Base-by-base conservation (phyloP, 495 filamentous ascomycete species). In the Neohortaea acidophila region DNA sequence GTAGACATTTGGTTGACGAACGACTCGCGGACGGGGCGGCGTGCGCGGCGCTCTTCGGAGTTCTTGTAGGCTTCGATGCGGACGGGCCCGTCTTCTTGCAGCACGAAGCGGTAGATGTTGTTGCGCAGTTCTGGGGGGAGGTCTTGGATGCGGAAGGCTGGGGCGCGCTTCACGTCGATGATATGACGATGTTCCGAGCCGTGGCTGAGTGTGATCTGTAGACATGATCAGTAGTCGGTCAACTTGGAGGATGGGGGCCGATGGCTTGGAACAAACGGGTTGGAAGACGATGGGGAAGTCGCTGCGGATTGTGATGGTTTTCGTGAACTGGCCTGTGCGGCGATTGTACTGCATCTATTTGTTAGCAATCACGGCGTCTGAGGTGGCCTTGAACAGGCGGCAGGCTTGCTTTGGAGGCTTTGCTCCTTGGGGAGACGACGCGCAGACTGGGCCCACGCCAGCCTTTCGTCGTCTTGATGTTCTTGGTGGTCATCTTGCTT, bases 81-180 rank as follows among this genome's bases (percentile, higher is more conserved):
- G 36, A 27, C 25, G 9, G 38, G 29, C 15, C 8, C 17, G 8
- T 23, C 2, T 31, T 20, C 27, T 33, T 18, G 13, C 19, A 45
- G 20, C 9, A 45, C 12, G 8, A 14, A 21, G 4, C 21, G 14
- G 17, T 39, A 39, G 43, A 45, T 38, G 20, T 15, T 26, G 15
- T 8, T 11, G 9, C 43, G 35, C 2, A 45, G 15, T 29, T 45
- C 43, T 8, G 36, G 36, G 6, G 28, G 43, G 11, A 39, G 27
- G 13, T 45, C 43, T 29, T 34, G 23, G 36, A 45, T 34, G 3
- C 43, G 36, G 24, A 40, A 45, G 25, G 1, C 11, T 13, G 13
- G 6, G 9, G 14, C 27, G 17, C 33, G 28, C 28, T 41, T 28
- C 2, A 33, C 19, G 10, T 20, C 29, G 17, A 41, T 19, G 15